Evolutionary conservation across 192 early-diverging fungal genomes (phyloP).

Genomic region (Linnemannia schmuckeri): DNA sequence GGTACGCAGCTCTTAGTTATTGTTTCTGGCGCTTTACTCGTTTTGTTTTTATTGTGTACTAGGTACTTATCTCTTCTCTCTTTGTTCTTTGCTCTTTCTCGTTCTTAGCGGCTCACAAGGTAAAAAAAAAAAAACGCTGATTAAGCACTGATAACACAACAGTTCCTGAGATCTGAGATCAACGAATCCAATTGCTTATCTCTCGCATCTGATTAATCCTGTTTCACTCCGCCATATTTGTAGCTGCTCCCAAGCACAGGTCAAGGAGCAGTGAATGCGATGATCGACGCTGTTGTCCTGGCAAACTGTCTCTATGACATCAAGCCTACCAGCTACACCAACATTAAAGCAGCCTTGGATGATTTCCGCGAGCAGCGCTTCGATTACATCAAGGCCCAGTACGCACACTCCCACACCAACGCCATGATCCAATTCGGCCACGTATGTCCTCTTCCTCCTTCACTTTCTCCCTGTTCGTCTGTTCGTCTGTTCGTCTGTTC

Average conservation of each 20-base stretch:
- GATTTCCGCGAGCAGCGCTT: background rate
- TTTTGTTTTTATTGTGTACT: too few species aligned
- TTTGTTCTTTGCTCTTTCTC: too few species aligned
- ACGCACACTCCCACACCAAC: background rate
- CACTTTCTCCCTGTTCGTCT: too few species aligned
- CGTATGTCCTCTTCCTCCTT: too few species aligned
- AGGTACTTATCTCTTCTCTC: too few species aligned
- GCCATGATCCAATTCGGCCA: background rate
- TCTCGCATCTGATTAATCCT: background rate
- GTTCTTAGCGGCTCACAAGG: background rate
- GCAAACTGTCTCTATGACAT: slow-evolving; percentile 5
- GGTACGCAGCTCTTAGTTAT: background rate
- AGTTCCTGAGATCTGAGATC: too few species aligned
- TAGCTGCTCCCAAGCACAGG: background rate
- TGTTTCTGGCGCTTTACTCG: too few species aligned
- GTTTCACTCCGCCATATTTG: background rate
- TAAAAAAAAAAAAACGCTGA: background rate
- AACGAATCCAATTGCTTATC: background rate
- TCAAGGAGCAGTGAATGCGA: background rate
- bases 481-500: too few species aligned
- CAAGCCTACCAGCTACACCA: background rate
- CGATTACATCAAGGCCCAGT: background rate
- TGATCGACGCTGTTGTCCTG: background rate
- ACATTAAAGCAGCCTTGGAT: background rate
- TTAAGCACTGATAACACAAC: background rate